phyloP scores from a whole-genome alignment of 2,329 filamentous ascomycete genomes.

The Colletotrichum viniferum region DNA sequence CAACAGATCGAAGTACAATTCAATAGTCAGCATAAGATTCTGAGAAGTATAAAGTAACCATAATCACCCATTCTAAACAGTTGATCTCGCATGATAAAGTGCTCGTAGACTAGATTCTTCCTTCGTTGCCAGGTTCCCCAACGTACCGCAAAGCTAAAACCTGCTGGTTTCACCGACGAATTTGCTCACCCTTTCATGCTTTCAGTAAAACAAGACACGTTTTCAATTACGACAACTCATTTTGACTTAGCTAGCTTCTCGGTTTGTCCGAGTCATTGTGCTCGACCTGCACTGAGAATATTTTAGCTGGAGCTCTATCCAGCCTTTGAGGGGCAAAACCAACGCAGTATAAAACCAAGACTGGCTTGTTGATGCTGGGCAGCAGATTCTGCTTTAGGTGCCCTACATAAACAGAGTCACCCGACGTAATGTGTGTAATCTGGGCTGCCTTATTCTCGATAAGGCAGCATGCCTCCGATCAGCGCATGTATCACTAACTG shows the following conservation, averaged over 20 bases:
- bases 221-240: background rate
- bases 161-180: background rate
- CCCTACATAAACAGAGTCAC: background rate
- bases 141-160: background rate
- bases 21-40: background rate
- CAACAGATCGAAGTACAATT: accelerated
- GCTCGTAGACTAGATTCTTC: background rate
- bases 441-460: background rate
- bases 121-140: accelerated
- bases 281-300: background rate
- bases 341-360: background rate
- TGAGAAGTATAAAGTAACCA: background rate
- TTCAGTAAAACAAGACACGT: background rate
- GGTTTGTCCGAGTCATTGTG: background rate
- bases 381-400: accelerated
- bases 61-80: background rate
- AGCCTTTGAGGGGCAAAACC: background rate
- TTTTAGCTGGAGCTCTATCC: background rate
- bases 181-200: background rate
- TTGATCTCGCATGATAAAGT: background rate
- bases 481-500: background rate
- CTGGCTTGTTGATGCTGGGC: background rate
- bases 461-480: background rate
- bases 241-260: background rate
- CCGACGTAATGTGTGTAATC: background rate